phyloP scores from a whole-genome alignment of 192 early-diverging fungal genomes.

The Coemansia sp. region DNA sequence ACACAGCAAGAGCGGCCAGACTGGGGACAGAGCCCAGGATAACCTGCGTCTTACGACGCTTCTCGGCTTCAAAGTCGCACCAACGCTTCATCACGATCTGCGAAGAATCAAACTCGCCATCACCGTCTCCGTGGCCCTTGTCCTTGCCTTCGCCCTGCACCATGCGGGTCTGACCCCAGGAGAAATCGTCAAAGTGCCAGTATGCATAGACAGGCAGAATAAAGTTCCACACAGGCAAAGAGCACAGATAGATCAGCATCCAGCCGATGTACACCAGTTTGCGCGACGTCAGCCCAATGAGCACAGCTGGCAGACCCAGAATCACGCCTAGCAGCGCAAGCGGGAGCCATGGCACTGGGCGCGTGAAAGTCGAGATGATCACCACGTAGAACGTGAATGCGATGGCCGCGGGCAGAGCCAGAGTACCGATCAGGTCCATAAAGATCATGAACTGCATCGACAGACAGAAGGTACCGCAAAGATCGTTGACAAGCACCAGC shows the following conservation, averaged over 20 bases:
- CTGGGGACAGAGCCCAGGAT: constrained; percentile 44
- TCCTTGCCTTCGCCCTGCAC: constrained; percentile 64
- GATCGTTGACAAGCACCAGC: constrained; percentile 75
- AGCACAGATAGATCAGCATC: constrained; percentile 77
- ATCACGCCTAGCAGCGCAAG: constrained; percentile 68
- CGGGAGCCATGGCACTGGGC: constrained; percentile 60
- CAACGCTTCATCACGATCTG: constrained; percentile 78
- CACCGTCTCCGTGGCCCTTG: constrained; percentile 61
- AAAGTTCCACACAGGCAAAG: constrained; percentile 80
- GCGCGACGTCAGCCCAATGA: constrained; percentile 80
- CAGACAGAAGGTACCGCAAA: constrained; percentile 87
- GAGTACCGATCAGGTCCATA: constrained; percentile 91
- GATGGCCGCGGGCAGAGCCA: constrained; percentile 90
- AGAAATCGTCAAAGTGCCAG: constrained; percentile 89
- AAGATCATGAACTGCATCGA: constrained; percentile 97
- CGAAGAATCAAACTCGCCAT: constrained; percentile 74
- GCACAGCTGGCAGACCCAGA: constrained; percentile 72
- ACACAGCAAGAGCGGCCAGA: constrained; percentile 33
- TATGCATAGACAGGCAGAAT: constrained; percentile 74
- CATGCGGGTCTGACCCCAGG: constrained; percentile 80
- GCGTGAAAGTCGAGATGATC: constrained; percentile 62
- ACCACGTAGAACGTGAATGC: constrained; percentile 83
- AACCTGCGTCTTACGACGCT: constrained; percentile 53
- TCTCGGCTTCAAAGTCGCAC: constrained; percentile 69
- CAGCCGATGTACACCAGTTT: constrained; percentile 78